Percentiles rank a stretch among this genome's conserved stretches.
Conservation (phyloP, 2,329 filamentous ascomycete species). For the Nemania abortiva region DNA sequence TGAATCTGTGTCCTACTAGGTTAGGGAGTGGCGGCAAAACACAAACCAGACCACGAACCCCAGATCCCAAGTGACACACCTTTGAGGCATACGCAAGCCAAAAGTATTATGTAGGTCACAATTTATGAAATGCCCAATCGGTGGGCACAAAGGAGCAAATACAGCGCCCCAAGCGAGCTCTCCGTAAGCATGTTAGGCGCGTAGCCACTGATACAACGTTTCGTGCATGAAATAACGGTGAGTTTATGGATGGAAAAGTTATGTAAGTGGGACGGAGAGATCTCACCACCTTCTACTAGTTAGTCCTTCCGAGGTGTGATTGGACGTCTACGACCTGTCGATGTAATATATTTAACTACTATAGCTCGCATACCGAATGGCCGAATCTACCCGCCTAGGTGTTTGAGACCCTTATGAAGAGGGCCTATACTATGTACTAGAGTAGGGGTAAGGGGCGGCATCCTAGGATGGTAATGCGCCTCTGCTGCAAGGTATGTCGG, state of each 20-base stretch:
- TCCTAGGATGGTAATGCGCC: neutral
- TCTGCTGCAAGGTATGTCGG: constrained; percentile 1
- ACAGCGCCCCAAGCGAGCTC: neutral
- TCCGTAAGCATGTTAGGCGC: neutral
- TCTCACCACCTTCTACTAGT: neutral
- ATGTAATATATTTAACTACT: neutral
- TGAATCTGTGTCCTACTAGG: neutral
- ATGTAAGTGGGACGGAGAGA: neutral
- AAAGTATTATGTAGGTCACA: constrained; percentile 11
- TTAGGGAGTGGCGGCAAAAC: constrained; percentile 3
- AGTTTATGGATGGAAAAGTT: neutral
- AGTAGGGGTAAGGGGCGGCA: neutral
- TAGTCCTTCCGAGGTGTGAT: constrained; percentile 13
- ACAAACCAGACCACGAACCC: neutral
- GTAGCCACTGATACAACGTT: constrained; percentile 17
- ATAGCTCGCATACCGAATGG: constrained; percentile 16
- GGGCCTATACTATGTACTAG: neutral
- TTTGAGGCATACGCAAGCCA: constrained; percentile 9
- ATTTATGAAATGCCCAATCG: constrained; percentile 9
- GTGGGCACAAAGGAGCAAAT: neutral
- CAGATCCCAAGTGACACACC: neutral
- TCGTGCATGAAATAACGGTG: constrained; percentile 10
- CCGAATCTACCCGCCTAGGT: constrained; percentile 13
- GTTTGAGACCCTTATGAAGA: constrained; percentile 1
- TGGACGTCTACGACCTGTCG: constrained; percentile 12